Evolutionary conservation across 768 basidiomycete species (phyloP).

Genomic region (Suillus sp.): DNA sequence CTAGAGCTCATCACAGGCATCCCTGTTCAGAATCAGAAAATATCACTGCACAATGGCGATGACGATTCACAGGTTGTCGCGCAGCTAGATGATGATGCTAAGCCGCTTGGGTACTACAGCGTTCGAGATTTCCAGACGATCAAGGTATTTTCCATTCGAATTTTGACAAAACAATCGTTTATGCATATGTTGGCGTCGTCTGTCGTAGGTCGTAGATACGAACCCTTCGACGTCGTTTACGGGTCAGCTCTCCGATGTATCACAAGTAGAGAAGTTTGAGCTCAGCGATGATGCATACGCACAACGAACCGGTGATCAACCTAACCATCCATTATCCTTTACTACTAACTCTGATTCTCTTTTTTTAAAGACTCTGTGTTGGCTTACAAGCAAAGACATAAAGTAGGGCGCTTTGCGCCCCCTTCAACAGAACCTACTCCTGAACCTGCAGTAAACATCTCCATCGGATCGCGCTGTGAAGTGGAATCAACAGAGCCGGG

Average conservation of each 20-base stretch:
- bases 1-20: slow-evolving; percentile 94
- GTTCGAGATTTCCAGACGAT: slow-evolving; percentile 77
- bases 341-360: slow-evolving; percentile 11
- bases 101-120: slow-evolving; percentile 74
- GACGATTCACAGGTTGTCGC: slow-evolving; percentile 51
- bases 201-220: slow-evolving; percentile 63
- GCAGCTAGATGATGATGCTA: slow-evolving; percentile 64
- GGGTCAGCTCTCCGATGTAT: slow-evolving; percentile 83
- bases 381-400: slow-evolving; percentile 83
- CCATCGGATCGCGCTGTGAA: slow-evolving; percentile 78
- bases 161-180: background rate
- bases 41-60: slow-evolving; percentile 64
- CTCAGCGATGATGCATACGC: slow-evolving; percentile 82
- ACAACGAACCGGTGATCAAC: slow-evolving; percentile 63
- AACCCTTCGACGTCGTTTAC: slow-evolving; percentile 77
- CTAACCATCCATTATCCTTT: background rate
- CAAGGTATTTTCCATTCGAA: slow-evolving; percentile 48
- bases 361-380: slow-evolving; percentile 74
- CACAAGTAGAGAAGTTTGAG: slow-evolving; percentile 92
- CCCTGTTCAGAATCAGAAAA: slow-evolving; percentile 66
- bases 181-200: slow-evolving; percentile 6
- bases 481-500: slow-evolving; percentile 72
- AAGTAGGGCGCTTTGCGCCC: slow-evolving; percentile 86
- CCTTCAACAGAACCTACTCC: slow-evolving; percentile 39
- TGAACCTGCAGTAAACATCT: slow-evolving; percentile 47